Percentiles rank a stretch among this genome's conserved stretches.
phyloP scores from a whole-genome alignment of 2,329 filamentous ascomycete genomes.

The Diaporthe aspalathi region DNA sequence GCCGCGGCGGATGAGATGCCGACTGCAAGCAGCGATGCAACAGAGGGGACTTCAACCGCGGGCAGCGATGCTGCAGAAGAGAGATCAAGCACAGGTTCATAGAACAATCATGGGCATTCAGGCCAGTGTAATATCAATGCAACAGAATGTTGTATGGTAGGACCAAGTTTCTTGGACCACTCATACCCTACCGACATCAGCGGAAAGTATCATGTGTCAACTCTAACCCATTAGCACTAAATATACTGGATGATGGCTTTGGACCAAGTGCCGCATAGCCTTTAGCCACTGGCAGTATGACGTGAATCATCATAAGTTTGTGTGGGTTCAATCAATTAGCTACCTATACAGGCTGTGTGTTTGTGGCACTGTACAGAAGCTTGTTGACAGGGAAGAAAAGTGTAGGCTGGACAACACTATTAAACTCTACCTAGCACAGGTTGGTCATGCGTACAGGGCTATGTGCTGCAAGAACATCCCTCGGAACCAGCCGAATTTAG shows the following conservation, averaged over 20 bases:
- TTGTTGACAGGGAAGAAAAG: no score
- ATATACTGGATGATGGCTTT: background rate
- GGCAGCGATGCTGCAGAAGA: conserved; percentile 8
- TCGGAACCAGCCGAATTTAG: conserved; percentile 33
- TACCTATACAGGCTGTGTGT: no score
- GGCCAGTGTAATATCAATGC: background rate
- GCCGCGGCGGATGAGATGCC: background rate
- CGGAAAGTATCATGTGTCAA: background rate
- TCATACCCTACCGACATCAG: background rate
- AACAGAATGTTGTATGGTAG: background rate
- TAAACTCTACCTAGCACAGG: no score
- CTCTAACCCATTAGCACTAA: background rate
- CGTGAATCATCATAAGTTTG: background rate
- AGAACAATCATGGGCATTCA: no score
- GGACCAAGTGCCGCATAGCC: no score
- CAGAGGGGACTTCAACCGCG: background rate
- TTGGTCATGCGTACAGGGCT: no score
- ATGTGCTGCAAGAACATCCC: no score
- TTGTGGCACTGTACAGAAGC: no score
- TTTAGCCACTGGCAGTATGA: no score
- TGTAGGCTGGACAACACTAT: no score
- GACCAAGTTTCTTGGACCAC: background rate
- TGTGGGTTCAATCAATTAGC: background rate
- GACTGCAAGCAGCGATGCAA: background rate
- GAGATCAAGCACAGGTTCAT: no score